Base-by-base conservation (phyloP, 163 green algal genomes). In the Scenedesmus sp. region DNA sequence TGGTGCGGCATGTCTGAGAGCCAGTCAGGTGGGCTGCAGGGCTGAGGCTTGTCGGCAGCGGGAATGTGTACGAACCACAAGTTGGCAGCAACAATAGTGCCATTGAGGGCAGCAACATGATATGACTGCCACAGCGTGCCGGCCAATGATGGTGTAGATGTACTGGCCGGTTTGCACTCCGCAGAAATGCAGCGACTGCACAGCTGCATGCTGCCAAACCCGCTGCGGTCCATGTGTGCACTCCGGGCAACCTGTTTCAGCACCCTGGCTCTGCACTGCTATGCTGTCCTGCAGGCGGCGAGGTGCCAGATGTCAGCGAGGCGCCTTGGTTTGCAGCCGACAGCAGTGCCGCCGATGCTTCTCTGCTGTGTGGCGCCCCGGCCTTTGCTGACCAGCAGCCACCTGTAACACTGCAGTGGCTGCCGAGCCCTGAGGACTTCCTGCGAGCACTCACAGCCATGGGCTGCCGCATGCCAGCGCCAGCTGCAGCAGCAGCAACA, bases 401-500 rank as follows among this genome's bases (percentile, higher is more conserved):
- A 6, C 81, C 83, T 16, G 34, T 76, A n/a, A 84, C 88, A 5
- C 1, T 67, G 52, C 34, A 26, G 26, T 92, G 89, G 89, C 64
- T 92, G 52, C 89, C 89, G 13, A 10, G 60, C 57, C 56, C 81
- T 64, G 23, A 54, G 0, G 89, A 92, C 20, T 92, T 92, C 56
- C 59, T 89, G 57, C n/a, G 54, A 13, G 62, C 89, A 16, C 62
- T 92, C 9, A 7, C n/a, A n/a, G 66, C 89, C 7, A 67, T 92
- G 66, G 89, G 89, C 82, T 89, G 81, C 66, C 7, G 82, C 13
- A 70, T 54, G 15, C 15, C 74, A 54, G 76, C 52, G 7, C 79
- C 76, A 83, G 60, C 77, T 52, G 87, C 73, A 86, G 56, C 87
- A 91, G 87, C 87, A 87, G 73, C 73, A 91, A 81, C 20, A 74